phyloP scores from a whole-genome alignment of 495 filamentous ascomycete genomes.

The Oidiodendron maius region DNA sequence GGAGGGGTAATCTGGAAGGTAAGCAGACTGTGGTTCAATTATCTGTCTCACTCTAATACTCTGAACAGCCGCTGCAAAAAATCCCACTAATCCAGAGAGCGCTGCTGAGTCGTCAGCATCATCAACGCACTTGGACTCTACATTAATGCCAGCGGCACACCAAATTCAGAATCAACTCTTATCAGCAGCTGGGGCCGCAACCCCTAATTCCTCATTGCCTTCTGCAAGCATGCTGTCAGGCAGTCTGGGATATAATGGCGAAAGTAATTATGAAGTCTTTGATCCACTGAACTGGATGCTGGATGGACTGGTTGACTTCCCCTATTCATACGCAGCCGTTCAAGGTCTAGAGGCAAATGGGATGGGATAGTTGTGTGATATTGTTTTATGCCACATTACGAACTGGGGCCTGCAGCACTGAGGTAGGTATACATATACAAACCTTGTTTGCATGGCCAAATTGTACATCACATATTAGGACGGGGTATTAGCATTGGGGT shows the following conservation, averaged over 20 bases:
- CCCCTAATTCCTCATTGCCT: constrained; percentile 12
- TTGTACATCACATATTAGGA: too few species aligned
- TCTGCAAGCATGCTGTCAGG: constrained; percentile 15
- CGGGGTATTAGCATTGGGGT: too few species aligned
- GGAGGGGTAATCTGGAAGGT: constrained; percentile 74
- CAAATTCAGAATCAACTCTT: constrained; percentile 20
- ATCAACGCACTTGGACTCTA: constrained; percentile 50
- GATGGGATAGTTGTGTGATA: constrained; percentile 5
- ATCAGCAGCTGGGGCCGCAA: constrained; percentile 14
- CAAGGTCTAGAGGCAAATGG: constrained; percentile 23
- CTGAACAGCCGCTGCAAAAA: constrained; percentile 64
- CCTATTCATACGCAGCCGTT: constrained; percentile 47
- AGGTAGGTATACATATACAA: too few species aligned
- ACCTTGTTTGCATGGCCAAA: too few species aligned
- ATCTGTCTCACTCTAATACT: constrained; percentile 3
- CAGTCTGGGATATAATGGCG: constrained; percentile 20
- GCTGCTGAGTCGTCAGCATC: constrained; percentile 66
- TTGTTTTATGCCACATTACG: background rate
- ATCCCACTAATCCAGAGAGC: constrained; percentile 81
- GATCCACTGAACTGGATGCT: constrained; percentile 90
- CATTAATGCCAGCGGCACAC: constrained; percentile 38
- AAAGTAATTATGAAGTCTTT: constrained; percentile 27
- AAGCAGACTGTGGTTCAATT: too few species aligned
- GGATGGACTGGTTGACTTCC: constrained; percentile 77
- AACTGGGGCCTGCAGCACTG: too few species aligned